phyloP scores from a whole-genome alignment of 257 asterid species.

The Solanum tacnaense region DNA sequence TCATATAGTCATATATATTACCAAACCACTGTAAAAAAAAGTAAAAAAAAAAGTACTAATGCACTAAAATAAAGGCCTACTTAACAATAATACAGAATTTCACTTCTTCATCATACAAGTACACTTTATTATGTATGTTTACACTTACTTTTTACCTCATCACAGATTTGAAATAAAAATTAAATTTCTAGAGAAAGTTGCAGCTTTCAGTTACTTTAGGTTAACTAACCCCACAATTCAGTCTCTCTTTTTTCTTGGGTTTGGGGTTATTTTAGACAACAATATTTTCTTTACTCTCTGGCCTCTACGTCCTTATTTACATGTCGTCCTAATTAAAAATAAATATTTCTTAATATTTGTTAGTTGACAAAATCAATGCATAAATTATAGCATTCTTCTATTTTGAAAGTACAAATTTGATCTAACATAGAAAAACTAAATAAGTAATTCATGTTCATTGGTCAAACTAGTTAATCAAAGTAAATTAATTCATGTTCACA shows the following conservation, averaged over 20 bases:
- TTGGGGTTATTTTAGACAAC: neutral
- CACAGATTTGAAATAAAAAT: neutral
- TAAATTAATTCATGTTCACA: no score
- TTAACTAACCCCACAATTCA: neutral
- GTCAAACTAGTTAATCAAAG: no score
- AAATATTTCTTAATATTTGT: no score
- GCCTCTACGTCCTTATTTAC: no score
- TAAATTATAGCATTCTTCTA: no score
- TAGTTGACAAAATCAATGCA: no score
- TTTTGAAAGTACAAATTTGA: no score
- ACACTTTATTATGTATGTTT: neutral
- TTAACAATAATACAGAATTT: neutral
- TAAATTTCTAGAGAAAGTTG: neutral
- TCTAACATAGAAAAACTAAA: neutral
- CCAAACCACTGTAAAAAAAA: neutral
- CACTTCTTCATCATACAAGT: neutral
- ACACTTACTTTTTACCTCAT: neutral
- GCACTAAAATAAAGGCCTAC: neutral
- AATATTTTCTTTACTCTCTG: neutral
- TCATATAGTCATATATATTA: neutral
- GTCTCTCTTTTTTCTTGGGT: neutral
- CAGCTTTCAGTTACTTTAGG: neutral
- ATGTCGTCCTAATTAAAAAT: no score
- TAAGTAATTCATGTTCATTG: no score
- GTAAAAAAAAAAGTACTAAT: neutral